These are phyloP conservation scores for Epichloe festucae DNA, from an alignment of 2,329 filamentous ascomycete species.

Conservation along the genomic window DNA sequence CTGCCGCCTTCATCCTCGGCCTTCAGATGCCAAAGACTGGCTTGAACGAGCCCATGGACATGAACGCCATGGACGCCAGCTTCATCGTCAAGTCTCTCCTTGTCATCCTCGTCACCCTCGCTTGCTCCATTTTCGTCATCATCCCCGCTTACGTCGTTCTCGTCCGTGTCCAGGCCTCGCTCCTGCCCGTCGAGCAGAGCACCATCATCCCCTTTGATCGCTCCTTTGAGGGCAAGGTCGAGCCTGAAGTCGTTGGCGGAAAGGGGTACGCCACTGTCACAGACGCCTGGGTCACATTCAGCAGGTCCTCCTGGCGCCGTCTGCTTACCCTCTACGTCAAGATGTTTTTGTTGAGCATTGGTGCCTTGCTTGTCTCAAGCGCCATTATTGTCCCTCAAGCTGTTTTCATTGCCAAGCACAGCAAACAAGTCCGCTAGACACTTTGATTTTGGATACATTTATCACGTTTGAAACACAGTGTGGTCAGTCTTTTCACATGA, in stretches of 20 bases:
- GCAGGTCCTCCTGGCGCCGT: constrained; percentile 56
- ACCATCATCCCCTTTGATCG: constrained; percentile 86
- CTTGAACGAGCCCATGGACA: constrained; percentile 20
- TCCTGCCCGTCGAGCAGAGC: constrained; percentile 70
- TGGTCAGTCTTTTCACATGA: no score
- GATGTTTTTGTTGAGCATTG: constrained; percentile 44
- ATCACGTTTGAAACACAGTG: no score
- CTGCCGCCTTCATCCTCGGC: constrained; percentile 29
- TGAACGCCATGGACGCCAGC: constrained; percentile 16
- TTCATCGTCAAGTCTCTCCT: constrained; percentile 29
- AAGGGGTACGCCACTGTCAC: constrained; percentile 56
- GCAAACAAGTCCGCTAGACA: constrained; percentile 1
- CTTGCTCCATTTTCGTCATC: constrained; percentile 48
- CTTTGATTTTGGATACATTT: background rate
- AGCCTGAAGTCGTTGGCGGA: constrained; percentile 61
- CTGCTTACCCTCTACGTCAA: constrained; percentile 66
- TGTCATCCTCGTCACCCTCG: constrained; percentile 31
- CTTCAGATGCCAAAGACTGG: constrained; percentile 26
- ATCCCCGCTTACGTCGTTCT: constrained; percentile 68
- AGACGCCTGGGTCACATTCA: constrained; percentile 71
- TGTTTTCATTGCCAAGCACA: constrained; percentile 24
- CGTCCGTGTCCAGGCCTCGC: constrained; percentile 72
- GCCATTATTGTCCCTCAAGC: constrained; percentile 38
- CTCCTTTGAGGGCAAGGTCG: constrained; percentile 64
- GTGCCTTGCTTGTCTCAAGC: constrained; percentile 30